Evolutionary conservation across 1,139 yeast genomes (phyloP).

Genomic region (Magnusiomyces suaveolens): DNA sequence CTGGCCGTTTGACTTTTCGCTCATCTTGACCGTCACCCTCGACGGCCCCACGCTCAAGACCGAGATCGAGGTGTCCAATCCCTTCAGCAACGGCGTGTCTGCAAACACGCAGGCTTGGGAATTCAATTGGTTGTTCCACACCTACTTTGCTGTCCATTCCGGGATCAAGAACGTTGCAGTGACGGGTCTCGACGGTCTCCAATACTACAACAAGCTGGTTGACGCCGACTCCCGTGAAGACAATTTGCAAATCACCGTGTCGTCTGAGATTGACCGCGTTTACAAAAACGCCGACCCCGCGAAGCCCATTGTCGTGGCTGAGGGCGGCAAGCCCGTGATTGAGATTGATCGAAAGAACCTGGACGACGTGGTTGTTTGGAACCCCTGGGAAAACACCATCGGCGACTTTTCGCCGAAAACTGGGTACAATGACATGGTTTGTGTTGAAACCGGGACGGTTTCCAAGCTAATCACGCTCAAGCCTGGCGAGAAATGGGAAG

Average conservation of each 20-base stretch:
- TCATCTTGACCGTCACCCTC: constrained; percentile 60
- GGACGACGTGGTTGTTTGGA: constrained; percentile 94
- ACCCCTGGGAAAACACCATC: constrained; percentile 89
- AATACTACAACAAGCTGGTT: constrained; percentile 66
- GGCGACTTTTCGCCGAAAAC: constrained; percentile 77
- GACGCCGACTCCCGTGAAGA: constrained; percentile 50
- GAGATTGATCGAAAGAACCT: constrained; percentile 53
- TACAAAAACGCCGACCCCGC: constrained; percentile 41
- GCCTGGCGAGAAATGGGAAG: constrained; percentile 66
- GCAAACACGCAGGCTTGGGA: constrained; percentile 41
- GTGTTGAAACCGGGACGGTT: constrained; percentile 91
- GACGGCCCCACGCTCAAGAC: constrained; percentile 46
- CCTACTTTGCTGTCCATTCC: constrained; percentile 58
- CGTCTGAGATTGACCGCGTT: constrained; percentile 75
- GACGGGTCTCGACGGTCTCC: constrained; percentile 61
- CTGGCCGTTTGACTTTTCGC: constrained; percentile 68
- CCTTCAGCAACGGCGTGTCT: constrained; percentile 37
- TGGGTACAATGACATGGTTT: constrained; percentile 80
- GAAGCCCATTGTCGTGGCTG: constrained; percentile 42
- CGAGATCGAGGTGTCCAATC: constrained; percentile 63
- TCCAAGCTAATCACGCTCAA: constrained; percentile 50
- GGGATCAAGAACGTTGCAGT: constrained; percentile 73
- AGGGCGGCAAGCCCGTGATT: constrained; percentile 60
- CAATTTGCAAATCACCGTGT: constrained; percentile 61
- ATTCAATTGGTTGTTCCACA: constrained; percentile 92